Base-by-base conservation (phyloP, 495 filamentous ascomycete species). In the Ascobolus immersus region DNA sequence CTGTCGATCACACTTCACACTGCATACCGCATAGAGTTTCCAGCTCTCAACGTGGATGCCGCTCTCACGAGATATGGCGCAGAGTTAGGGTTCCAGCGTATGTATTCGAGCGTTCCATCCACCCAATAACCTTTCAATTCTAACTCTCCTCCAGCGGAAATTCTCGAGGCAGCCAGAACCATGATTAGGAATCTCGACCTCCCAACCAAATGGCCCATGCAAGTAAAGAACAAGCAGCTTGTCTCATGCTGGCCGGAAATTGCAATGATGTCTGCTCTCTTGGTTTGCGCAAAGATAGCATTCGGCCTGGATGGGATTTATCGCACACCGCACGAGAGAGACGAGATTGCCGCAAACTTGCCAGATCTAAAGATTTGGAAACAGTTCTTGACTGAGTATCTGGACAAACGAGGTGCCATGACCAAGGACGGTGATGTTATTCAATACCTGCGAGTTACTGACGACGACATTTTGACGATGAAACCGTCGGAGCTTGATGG, bases 311-410 rank as follows among this genome's bases (percentile, higher is more conserved):
- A 86, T 46, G 55, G 56, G 10, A 38, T 67, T 7, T 47, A 60
- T 32, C 59, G 73, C 13, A 54, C 62, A 32, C 70, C 79, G 0
- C 43, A 46, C 7, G 60, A 58, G 12, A 34, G 51, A 2, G 48
- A 57, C 8, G 78, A 86, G 37, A 68, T 72, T 4, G 61, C 69
- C 11, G 55, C 58, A 2, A 49, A 72, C 17, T 51, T 52, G 17
- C 55, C 92, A 20, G 56, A 84, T 48, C 92, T 82, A 82, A 34
- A 52, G 2, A 45, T 51, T 10, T 96, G 86, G 82, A 53, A 57
- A 25, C 44, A 54, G 11, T 58, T 61, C 17, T 69, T 73, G 35
- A 43, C 45, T 9, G 40, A 55, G 4, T 15, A 31, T 17, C 14
- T 15, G 28, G 14, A 15, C 18, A 1, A 5, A 3, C n/a, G n/a